phyloP scores from a whole-genome alignment of 2,329 filamentous ascomycete species.

The Penicillium nordicum region DNA sequence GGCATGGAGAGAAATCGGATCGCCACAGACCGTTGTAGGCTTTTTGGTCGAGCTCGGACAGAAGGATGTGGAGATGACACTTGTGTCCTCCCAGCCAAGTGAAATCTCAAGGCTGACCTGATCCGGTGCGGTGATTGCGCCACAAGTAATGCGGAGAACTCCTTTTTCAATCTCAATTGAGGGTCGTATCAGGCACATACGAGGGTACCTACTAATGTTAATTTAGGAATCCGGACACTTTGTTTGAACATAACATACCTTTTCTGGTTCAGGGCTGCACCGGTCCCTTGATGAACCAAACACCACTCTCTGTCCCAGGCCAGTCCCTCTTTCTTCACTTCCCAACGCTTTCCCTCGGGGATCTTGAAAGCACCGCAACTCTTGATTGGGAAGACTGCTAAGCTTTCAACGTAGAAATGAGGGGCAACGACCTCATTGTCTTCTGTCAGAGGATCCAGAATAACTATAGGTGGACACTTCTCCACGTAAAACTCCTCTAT shows the following conservation, averaged over 20 bases:
- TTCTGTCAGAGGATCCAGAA: conserved; percentile 15
- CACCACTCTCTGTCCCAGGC: conserved; percentile 98
- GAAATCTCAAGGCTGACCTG: conserved; percentile 36
- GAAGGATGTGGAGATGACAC: conserved; percentile 66
- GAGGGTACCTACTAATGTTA: conserved; percentile 46
- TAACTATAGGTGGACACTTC: conserved; percentile 20
- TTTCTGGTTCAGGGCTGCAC: conserved; percentile 83
- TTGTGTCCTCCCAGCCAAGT: conserved; percentile 30
- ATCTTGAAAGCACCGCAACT: conserved; percentile 80
- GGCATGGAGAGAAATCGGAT: conserved; percentile 65
- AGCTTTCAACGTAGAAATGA: conserved; percentile 56
- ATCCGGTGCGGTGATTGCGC: conserved; percentile 34
- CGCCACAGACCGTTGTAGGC: conserved; percentile 75
- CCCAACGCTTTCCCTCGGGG: conserved; percentile 64
- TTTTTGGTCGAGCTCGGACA: conserved; percentile 34
- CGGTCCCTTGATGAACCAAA: conserved; percentile 80
- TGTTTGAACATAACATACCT: conserved; percentile 49
- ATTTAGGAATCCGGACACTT: background rate
- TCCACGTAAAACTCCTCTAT: conserved; percentile 65
- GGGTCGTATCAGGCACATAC: conserved; percentile 81
- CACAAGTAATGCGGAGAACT: conserved; percentile 56
- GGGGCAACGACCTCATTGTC: conserved; percentile 14
- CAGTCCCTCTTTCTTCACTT: conserved; percentile 74
- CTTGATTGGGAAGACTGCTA: conserved; percentile 87
- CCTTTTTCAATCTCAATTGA: conserved; percentile 66